Percentiles rank a stretch among this genome's conserved stretches.
These are phyloP conservation scores for Annulohypoxylon stygium DNA, from an alignment of 495 filamentous ascomycete genomes.

Conservation along the genomic window DNA sequence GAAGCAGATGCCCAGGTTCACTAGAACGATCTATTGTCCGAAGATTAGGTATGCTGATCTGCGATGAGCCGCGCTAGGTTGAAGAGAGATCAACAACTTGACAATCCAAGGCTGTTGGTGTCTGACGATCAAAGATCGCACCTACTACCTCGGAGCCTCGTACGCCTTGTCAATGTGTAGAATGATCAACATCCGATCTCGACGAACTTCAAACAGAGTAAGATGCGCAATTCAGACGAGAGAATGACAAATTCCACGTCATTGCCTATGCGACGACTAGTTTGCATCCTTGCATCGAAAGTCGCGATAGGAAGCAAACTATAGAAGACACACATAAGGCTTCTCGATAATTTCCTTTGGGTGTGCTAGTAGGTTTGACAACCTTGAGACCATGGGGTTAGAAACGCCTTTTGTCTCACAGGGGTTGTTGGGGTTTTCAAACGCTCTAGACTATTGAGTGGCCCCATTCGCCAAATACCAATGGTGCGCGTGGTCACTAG, in stretches of 20 bases:
- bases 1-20: constrained; percentile 17
- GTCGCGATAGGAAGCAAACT: constrained; percentile 21
- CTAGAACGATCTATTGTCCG: constrained; percentile 13
- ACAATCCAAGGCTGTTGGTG: constrained; percentile 7
- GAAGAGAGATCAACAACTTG: constrained; percentile 22
- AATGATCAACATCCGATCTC: neutral
- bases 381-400: constrained; percentile 19
- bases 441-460: constrained; percentile 7
- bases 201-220: neutral
- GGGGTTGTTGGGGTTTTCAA: constrained; percentile 20
- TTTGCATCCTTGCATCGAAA: neutral
- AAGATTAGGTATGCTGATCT: constrained; percentile 27
- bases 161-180: neutral
- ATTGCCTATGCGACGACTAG: constrained; percentile 8
- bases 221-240: neutral
- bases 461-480: constrained; percentile 22
- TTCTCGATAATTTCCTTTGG: constrained; percentile 29
- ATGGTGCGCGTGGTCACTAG: constrained; percentile 3
- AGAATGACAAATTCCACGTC: constrained; percentile 4
- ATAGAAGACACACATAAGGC: neutral
- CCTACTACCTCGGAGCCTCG: neutral
- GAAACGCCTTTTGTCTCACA: constrained; percentile 43
- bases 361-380: constrained; percentile 26
- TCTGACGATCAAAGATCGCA: constrained; percentile 15
- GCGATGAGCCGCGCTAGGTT: constrained; percentile 27